phyloP scores from a whole-genome alignment of 139 green algal species.

The Closterium sp. region DNA sequence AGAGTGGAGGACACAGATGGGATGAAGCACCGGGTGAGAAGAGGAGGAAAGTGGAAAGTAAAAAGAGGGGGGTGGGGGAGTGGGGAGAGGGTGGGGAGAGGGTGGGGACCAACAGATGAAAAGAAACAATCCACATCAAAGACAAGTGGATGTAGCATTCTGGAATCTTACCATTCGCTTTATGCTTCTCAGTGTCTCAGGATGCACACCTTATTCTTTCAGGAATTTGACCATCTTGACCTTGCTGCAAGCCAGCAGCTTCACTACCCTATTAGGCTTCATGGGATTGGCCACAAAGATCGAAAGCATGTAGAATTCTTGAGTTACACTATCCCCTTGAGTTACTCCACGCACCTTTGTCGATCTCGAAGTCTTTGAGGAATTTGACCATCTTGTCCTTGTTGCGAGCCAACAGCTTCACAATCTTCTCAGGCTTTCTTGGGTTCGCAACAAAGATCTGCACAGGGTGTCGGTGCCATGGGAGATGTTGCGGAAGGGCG shows the following conservation, averaged over 20 bases:
- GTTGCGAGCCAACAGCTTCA: conserved; percentile 84
- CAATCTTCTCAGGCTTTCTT: conserved; percentile 79
- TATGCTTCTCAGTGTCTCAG: too few species aligned
- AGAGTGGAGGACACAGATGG: background rate
- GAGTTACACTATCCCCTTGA: too few species aligned
- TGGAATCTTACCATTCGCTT: too few species aligned
- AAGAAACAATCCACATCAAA: background rate
- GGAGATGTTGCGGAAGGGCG: too few species aligned
- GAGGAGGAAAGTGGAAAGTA: background rate
- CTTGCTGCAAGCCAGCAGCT: background rate
- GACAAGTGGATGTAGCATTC: background rate
- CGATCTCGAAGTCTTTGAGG: conserved; percentile 84
- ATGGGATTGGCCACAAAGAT: too few species aligned
- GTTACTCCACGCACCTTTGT: conserved; percentile 61
- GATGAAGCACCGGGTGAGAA: background rate
- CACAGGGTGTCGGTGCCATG: background rate
- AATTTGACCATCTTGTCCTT: conserved; percentile 88
- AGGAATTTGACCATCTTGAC: conserved; percentile 62
- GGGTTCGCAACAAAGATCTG: conserved; percentile 90
- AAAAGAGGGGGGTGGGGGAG: background rate
- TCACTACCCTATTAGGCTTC: too few species aligned
- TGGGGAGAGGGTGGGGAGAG: too few species aligned
- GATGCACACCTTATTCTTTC: too few species aligned
- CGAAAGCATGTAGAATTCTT: too few species aligned
- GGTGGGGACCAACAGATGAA: too few species aligned